Percentiles rank a stretch among this genome's conserved stretches.
These are phyloP conservation scores for Phymatotrichopsis omnivora DNA, from an alignment of 2,329 filamentous ascomycete genomes.

Conservation along the genomic window DNA sequence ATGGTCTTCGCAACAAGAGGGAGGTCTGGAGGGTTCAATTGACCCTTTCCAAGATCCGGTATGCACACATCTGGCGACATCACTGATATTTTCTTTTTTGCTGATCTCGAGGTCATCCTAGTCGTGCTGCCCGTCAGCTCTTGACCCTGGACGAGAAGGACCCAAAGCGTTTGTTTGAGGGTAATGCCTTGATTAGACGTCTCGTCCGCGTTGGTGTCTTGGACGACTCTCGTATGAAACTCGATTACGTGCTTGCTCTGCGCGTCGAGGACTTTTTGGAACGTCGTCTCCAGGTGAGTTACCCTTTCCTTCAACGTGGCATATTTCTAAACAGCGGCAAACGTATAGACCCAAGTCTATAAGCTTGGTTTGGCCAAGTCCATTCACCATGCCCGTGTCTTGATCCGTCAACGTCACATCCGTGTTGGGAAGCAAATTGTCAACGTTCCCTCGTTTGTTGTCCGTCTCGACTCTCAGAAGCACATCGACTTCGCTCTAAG, in stretches of 20 bases:
- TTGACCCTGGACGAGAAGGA: constrained; percentile 99
- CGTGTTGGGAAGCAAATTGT: constrained; percentile 99
- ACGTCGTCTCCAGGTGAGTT: constrained; percentile 51
- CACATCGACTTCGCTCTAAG: constrained; percentile 99
- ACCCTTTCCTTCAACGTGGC: background rate
- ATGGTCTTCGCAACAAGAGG: constrained; percentile 99
- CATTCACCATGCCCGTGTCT: constrained; percentile 99
- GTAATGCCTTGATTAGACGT: constrained; percentile 99
- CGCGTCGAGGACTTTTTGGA: constrained; percentile 99
- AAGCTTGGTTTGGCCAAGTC: constrained; percentile 99
- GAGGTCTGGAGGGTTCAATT: constrained; percentile 99
- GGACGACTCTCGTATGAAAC: constrained; percentile 99
- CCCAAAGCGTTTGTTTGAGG: constrained; percentile 99
- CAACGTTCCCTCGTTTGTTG: constrained; percentile 98
- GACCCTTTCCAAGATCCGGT: constrained; percentile 32
- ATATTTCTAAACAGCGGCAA: constrained; percentile 1
- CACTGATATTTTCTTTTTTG: background rate
- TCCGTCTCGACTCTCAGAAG: constrained; percentile 99
- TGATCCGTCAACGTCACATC: constrained; percentile 99
- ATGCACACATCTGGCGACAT: background rate
- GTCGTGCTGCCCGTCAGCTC: constrained; percentile 99
- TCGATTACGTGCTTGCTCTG: constrained; percentile 99
- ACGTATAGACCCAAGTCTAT: constrained; percentile 97
- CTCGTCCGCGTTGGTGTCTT: constrained; percentile 99
- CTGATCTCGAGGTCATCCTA: constrained; percentile 36